Conservation (phyloP, 306 rosid species). For the Quercus agrifolia region DNA sequence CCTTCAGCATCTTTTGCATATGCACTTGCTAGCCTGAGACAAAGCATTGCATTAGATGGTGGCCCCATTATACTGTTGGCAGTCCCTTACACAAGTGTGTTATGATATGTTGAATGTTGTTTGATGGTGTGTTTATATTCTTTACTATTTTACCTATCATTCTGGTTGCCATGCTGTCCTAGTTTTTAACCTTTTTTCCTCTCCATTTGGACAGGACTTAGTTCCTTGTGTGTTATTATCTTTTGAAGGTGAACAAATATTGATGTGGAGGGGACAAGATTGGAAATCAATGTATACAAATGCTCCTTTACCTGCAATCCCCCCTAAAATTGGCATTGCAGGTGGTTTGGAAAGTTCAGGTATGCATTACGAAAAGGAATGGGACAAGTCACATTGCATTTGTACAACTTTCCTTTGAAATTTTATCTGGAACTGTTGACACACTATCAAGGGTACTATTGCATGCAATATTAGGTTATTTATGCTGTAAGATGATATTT, state of each 20-base stretch:
- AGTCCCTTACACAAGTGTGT: background rate
- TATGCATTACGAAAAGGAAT: constrained; percentile 24
- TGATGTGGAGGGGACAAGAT: constrained; percentile 84
- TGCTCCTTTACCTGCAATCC: constrained; percentile 31
- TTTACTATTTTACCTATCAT: constrained; percentile 10
- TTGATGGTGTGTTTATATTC: background rate
- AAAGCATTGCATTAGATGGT: background rate
- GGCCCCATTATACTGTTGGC: background rate
- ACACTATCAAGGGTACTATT: background rate
- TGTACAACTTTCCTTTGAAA: background rate
- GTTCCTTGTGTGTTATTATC: constrained; percentile 94
- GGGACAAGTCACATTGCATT: constrained; percentile 5
- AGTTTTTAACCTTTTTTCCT: constrained; percentile 20
- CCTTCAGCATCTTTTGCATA: background rate
- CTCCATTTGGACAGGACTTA: constrained; percentile 63
- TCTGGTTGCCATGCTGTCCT: constrained; percentile 13
- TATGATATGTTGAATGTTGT: background rate
- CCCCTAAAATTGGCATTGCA: constrained; percentile 26
- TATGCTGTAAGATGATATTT: background rate
- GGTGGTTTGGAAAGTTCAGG: constrained; percentile 38
- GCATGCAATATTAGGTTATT: background rate
- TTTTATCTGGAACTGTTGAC: background rate
- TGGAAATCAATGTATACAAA: constrained; percentile 61
- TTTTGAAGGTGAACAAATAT: constrained; percentile 77
- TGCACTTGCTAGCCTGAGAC: background rate